Base-by-base conservation (phyloP, 1,284 basidiomycete genomes). In the Apiotrichum porosum region DNA sequence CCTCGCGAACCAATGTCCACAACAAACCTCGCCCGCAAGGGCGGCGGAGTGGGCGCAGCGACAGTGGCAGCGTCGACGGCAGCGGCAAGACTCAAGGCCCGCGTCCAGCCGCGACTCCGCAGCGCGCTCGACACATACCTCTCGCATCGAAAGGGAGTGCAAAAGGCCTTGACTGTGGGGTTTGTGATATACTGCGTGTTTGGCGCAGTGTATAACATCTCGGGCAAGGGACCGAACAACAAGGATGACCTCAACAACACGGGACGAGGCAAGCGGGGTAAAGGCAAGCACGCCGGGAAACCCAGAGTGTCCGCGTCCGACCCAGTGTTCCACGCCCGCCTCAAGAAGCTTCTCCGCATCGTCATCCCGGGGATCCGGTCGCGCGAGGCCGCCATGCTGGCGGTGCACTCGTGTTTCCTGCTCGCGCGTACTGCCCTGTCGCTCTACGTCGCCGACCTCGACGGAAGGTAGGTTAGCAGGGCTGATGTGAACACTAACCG, bases 371-470 rank as follows among this genome's bases (percentile, higher is more conserved):
- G 84, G 21, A 74, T 89, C 56, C 80, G 81, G 41, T 89, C 86
- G 5, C 88, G 90, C 61, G 92, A 97, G 71, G 88, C 90, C 0
- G 76, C 87, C 36, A 80, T 97, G 49, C 79, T 98, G 6, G 75
- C 85, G 45, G 84, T 90, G 75, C 92, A 97, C 68, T 88, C 91
- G 5, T 81, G 83, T 62, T 81, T 97, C 56, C 80, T 98, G 44
- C 79, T 97, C 15, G 84, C 89, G 53, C 77, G 93, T 52, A 97
- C 93, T 3, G 84, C 88, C 10, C 84, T 97, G 44, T 91, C 87
- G 21, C 77, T 98, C n/a, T 97, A 97, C 65, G 91, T 98, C 40
- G 93, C 94, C 9, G 83, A 88, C 42, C 78, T 97, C 41, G 94
- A 97, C 65, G 93, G 65, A 69, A 83, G 85, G 88, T 90, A 63